A percentile compares a stretch with the other conserved stretches of the same genome.
Conservation (phyloP, 352 stramenopile species). For the Phytophthora cactorum region DNA sequence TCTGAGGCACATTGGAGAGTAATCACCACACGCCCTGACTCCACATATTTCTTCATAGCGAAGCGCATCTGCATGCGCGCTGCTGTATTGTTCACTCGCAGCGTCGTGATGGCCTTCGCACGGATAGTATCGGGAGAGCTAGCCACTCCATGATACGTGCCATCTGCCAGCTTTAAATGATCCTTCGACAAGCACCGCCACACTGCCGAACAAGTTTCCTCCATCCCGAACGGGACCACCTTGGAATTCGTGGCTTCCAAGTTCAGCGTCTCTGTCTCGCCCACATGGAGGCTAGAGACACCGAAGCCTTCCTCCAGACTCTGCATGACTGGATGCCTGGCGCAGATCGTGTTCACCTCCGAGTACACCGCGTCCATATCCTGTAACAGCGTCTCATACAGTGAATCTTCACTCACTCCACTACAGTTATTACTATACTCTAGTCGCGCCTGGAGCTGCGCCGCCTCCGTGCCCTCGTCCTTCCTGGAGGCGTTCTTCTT, state of each 20-base stretch:
- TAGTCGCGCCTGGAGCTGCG: constrained; percentile 23
- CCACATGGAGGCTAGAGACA: constrained; percentile 36
- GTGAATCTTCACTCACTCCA: constrained; percentile 20
- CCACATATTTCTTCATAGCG: constrained; percentile 47
- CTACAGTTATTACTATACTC: constrained; percentile 24
- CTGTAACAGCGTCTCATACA: constrained; percentile 34
- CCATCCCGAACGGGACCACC: constrained; percentile 49
- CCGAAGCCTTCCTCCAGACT: constrained; percentile 38
- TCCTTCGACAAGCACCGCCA: constrained; percentile 46
- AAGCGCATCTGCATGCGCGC: constrained; percentile 45
- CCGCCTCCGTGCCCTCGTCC: constrained; percentile 18
- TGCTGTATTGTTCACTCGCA: constrained; percentile 35
- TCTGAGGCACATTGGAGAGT: constrained; percentile 39
- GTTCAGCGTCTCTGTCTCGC: constrained; percentile 31
- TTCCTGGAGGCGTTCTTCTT: constrained; percentile 33
- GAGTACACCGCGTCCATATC: constrained; percentile 40
- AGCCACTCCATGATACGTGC: constrained; percentile 44
- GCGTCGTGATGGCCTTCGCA: constrained; percentile 54
- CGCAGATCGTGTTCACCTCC: constrained; percentile 39
- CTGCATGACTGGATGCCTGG: constrained; percentile 33
- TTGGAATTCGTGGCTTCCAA: constrained; percentile 53
- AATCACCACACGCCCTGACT: constrained; percentile 30
- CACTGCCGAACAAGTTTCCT: constrained; percentile 42
- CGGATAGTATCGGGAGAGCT: constrained; percentile 39
- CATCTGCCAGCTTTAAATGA: constrained; percentile 44